Base-by-base conservation (phyloP, 805 yeast species). In the Wickerhamomyces bovis region DNA sequence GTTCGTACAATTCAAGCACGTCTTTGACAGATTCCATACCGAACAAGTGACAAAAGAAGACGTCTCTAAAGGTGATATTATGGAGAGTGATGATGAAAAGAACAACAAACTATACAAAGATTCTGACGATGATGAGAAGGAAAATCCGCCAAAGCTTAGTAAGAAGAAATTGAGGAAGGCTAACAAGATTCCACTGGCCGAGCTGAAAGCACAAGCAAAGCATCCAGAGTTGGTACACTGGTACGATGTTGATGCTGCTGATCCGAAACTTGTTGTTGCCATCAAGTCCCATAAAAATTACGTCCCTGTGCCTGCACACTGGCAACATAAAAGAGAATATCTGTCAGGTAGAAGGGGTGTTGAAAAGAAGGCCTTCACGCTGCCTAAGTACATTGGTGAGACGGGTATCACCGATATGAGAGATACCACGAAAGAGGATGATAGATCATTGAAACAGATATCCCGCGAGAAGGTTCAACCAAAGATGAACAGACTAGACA, bases 371-470 rank as follows among this genome's bases (percentile, higher is more conserved):
- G 88, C 89, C 0, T 92, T 86, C 60, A 78, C 79, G 57, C 69
- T 92, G 19, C 98, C 98, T 0, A 72, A 78, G 38, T 85, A 78
- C 54, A 88, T 94, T 36, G 72, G 69, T 36, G 87, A 80, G 44
- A 90, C 97, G 0, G 96, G 96, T 2, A 89, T 92, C 23, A 76
- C 80, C 52, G 89, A 86, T 46, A 85, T 92, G 95, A 76, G 97
- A 61, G 78, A 80, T 46, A 78, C 81, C 2, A 62, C 69, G 5
- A 65, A 67, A 15, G 75, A 70, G 4, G 81, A 81, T 39, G 81
- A 76, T 3, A 62, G 61, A 2, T 68, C 76, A 13, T 61, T 89
- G 54, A 81, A 85, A 59, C 94, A 86, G 57, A 73, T 77, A 58
- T 83, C 83, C 62, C 73, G 97, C 51, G 92, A 86, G 47, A 73